Evolutionary conservation across 345 rosid species (phyloP).

Genomic region (Clarkia xantiana): DNA sequence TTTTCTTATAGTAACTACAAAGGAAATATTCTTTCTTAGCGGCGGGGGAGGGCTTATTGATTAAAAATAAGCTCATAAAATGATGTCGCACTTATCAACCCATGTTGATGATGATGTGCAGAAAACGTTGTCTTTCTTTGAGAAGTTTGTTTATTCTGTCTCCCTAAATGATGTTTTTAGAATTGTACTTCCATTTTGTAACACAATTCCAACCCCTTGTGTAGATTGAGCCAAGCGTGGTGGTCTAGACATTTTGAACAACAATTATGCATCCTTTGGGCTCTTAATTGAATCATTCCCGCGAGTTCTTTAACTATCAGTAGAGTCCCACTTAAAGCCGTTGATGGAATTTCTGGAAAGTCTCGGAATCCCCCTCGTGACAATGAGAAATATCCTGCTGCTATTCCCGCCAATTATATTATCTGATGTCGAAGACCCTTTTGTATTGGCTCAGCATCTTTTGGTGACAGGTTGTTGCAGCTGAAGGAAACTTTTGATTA

Average conservation of each 20-base stretch:
- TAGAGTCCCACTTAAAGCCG: conserved; percentile 50
- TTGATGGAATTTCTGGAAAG: conserved; percentile 34
- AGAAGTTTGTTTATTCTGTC: conserved; percentile 30
- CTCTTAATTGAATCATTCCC: conserved; percentile 77
- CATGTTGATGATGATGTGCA: conserved; percentile 78
- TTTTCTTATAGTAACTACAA: conserved; percentile 63
- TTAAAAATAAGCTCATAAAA: conserved; percentile 46
- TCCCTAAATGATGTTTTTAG: neutral
- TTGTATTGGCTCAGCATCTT: conserved; percentile 4
- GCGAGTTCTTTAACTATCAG: conserved; percentile 45
- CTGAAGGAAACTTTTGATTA: conserved; percentile 32
- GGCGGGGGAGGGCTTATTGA: conserved; percentile 31
- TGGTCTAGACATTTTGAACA: conserved; percentile 58
- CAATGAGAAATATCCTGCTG: conserved; percentile 33
- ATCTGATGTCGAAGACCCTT: conserved; percentile 15
- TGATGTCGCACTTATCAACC: conserved; percentile 69
- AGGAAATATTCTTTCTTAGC: conserved; percentile 66
- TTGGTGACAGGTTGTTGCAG: conserved; percentile 28
- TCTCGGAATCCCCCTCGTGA: conserved; percentile 35
- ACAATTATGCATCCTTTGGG: conserved; percentile 39
- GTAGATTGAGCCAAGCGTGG: conserved; percentile 92
- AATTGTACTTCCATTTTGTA: neutral
- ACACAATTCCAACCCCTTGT: neutral
- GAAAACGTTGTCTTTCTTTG: conserved; percentile 70
- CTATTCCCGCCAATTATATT: conserved; percentile 62